These are phyloP conservation scores for Wickerhamiella parazyma DNA, from an alignment of 805 yeast species.

Conservation along the genomic window DNA sequence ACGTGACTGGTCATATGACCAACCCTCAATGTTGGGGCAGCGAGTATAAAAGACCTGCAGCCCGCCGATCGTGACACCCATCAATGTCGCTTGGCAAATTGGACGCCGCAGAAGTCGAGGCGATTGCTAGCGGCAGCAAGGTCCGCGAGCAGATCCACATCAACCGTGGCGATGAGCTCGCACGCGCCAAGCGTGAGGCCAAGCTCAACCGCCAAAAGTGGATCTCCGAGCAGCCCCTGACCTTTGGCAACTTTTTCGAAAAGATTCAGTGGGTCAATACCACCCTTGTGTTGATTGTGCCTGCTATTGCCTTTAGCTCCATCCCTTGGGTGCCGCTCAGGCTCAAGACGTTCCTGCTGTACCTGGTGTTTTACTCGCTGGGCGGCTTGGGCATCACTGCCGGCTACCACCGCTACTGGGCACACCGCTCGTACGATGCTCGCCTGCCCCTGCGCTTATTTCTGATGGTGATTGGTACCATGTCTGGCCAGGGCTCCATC, in stretches of 20 bases:
- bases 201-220: slow-evolving; percentile 27
- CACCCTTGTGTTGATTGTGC: slow-evolving; percentile 41
- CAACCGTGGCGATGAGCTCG: slow-evolving; percentile 18
- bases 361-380: slow-evolving; percentile 40
- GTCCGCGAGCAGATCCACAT: slow-evolving; percentile 20
- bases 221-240: slow-evolving; percentile 63
- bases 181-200: slow-evolving; percentile 14
- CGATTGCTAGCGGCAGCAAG: slow-evolving; percentile 25
- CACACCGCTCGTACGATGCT: slow-evolving; percentile 47
- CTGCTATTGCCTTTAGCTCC: slow-evolving; percentile 34
- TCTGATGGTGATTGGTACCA: slow-evolving; percentile 50
- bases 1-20: slow-evolving; percentile 1
- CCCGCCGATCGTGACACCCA: not conserved
- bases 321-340: slow-evolving; percentile 35
- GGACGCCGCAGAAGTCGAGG: slow-evolving; percentile 23
- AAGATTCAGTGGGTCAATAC: slow-evolving; percentile 68
- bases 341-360: slow-evolving; percentile 39
- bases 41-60: not conserved
- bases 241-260: slow-evolving; percentile 54
- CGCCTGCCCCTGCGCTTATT: slow-evolving; percentile 32
- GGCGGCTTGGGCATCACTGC: slow-evolving; percentile 67
- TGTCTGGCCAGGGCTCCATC: slow-evolving; percentile 64
- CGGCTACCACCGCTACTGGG: slow-evolving; percentile 68
- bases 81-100: slow-evolving; percentile 19
- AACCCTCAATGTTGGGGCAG: slow-evolving; percentile 3